Evolutionary conservation across 495 filamentous ascomycete genomes (phyloP), one percentile per base, ranked within the genome.

Genomic region (Chaetomidium leptoderma): DNA sequence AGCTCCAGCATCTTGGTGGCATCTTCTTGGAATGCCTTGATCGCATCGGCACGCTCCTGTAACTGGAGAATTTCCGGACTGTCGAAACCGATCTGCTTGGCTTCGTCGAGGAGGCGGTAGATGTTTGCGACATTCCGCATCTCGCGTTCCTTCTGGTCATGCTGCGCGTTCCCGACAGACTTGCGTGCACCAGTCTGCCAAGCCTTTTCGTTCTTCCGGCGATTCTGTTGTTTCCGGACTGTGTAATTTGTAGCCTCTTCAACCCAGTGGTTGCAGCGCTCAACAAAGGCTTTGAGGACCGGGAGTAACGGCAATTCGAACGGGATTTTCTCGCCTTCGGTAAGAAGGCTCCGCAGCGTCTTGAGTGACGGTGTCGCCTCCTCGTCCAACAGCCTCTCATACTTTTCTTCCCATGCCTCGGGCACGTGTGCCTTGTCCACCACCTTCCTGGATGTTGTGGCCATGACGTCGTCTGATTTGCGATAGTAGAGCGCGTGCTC

Each of bases 161-260:
- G 70, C 23, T 59, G 47, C 45, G 87, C 80, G 47, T 76, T 83
- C 62, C 89, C 90, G 52, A 78, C 70, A 30, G 86, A 84, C 69
- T 83, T 87, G 57, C 84, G 83, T 40, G 74, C 69, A 16, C 77
- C 70, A 67, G 81, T 86, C 62, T 89, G 89, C 89, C 90, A 95
- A 32, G 83, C 86, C 68, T 92, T 95, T 66, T 97, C 92, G 72
- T 89, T 97, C 75, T 99, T 99, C 58, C 93, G 90, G 64, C 93
- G 87, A 70, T 95, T 96, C 73, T 97, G 92, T 75, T 97, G 93
- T 76, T 99, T 99, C 48, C 93, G 88, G 59, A 92, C 91, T 63
- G 92, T 96, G 78, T 93, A 99, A 70, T 91, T 95, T 61, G 88
- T 91, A 57, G 93, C 93, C 74, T 97, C 92, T 61, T 99, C 93